Percentiles rank a stretch among this genome's conserved stretches.
Evolutionary conservation across 129 eudicot genomes (phyloP).

Genomic region (Scalesia atractyloides): DNA sequence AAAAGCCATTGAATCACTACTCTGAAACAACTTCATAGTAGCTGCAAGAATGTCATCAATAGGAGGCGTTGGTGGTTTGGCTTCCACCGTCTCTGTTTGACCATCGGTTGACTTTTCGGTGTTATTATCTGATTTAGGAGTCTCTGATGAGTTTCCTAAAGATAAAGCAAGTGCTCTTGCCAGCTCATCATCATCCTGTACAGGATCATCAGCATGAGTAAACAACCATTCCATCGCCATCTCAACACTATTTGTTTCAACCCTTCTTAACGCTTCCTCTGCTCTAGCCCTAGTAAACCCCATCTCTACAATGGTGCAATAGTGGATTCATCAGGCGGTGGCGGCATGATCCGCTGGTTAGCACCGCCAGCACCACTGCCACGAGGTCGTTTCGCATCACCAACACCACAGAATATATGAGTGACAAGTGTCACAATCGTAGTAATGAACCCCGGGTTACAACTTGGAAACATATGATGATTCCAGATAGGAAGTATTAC

Average conservation of each 20-base stretch:
- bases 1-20: constrained; percentile 77
- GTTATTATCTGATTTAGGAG: constrained; percentile 63
- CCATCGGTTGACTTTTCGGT: constrained; percentile 61
- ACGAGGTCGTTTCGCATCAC: constrained; percentile 68
- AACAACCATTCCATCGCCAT: constrained; percentile 99
- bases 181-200: constrained; percentile 92
- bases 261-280: constrained; percentile 93
- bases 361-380: constrained; percentile 59
- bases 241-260: constrained; percentile 93
- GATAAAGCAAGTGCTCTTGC: constrained; percentile 96
- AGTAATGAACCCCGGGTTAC: constrained; percentile 66
- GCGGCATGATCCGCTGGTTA: constrained; percentile 71
- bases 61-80: constrained; percentile 74
- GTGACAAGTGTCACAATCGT: constrained; percentile 74
- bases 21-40: constrained; percentile 78
- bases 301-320: constrained; percentile 97
- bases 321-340: constrained; percentile 89
- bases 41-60: constrained; percentile 88
- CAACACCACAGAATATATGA: constrained; percentile 79
- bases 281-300: constrained; percentile 96
- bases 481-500: constrained; percentile 96
- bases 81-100: constrained; percentile 58
- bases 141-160: constrained; percentile 78
- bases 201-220: constrained; percentile 93
- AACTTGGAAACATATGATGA: constrained; percentile 77